Base-by-base conservation (phyloP, 805 yeast genomes). In the Teunomyces tritomae region DNA sequence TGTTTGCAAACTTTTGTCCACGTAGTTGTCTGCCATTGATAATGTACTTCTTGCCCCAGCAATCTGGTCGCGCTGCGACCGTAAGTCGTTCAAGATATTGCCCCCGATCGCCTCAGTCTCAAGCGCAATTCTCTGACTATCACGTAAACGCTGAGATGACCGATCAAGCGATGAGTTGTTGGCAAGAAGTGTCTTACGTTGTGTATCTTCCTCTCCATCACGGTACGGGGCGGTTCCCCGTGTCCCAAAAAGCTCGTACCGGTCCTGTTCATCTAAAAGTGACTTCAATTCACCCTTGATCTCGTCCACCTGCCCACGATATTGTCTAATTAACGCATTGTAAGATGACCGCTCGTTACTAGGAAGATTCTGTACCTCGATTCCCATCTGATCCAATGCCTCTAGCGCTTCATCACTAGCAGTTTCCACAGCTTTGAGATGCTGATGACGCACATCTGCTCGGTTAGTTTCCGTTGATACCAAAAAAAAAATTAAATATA, bases 41-140 rank as follows among this genome's bases (percentile, higher is more conserved):
- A 94, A 72, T 0, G 96, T 88, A 57, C 86, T 87, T 65, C 97
- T 81, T 17, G 96, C 82, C 57, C 91, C 89, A 46, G 82, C 73
- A 39, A 94, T 80, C 61, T 95, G 97, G 60, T 94, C 99, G 49
- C 99, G 76, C 70, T 94, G 99, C 24, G 96, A 85, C 51, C 97
- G 78, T 55, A 94, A 73, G 63, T 92, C 96, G 57, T 83, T 83
- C 69, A 94, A 77, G 45, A 94, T 94, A 54, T 87, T 85, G 10
- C 97, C 89, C 1, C 99, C 99, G 44, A 94, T 83, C 28, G 77
- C 76, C 67, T 94, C 99, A 0, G 99, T 90, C 57, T 94, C 99
- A 45, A 87, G 73, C 5, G 98, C 99, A 2, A 90, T 76, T 56
- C 97, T 77, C 53, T 92, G 95, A 16, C 94, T 85, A 41, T 94